Evolutionary conservation across 1,284 basidiomycete genomes (phyloP), one percentile per base, ranked within the genome.

Genomic region (Athelia sp.): DNA sequence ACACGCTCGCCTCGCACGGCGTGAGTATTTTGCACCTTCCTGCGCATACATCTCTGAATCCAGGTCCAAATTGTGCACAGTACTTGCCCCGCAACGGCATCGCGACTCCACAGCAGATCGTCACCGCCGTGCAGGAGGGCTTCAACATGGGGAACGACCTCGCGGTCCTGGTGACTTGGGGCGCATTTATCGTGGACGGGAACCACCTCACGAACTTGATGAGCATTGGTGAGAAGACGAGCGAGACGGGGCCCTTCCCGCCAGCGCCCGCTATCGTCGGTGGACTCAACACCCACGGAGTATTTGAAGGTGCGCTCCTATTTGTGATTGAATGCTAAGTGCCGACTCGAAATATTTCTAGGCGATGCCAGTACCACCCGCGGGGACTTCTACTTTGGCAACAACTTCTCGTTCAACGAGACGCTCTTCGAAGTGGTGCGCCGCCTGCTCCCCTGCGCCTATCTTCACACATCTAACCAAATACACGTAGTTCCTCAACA

Each of bases 371-470:
- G 62, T 23, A 61, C 54, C 36, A 40, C 36, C 15, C 36, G 36
- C 15, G 36, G 36, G 15, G 36, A 40, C 36, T 40, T 40, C 36
- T 15, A 65, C 62, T 65, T 65, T 17, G 58, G 63, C 1, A 19
- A 62, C 36, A 64, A 64, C 38, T 52, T 8, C 29, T 52, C 32
- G 15, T 65, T 63, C 49, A 65, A 62, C 3, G 54, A 63, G 38
- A 65, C 63, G 2, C 26, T 65, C 45, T 62, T 62, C 19, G 36
- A 61, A 17, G 46, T 52, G 44, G 63, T 53, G 40, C 3, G 56
- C 3, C 8, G 9, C 19, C 19, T 40, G 6, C 36, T 9, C 36
- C n/a, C n/a, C 36, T 17, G n/a, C n/a, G 15, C 4, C 15, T 40
- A 21, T n/a, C 36, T 17, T 40, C 4, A n/a, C 36, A 8, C 15